These are phyloP conservation scores for Amylocystis lapponica DNA, from an alignment of 768 basidiomycete genomes.

Conservation along the genomic window DNA sequence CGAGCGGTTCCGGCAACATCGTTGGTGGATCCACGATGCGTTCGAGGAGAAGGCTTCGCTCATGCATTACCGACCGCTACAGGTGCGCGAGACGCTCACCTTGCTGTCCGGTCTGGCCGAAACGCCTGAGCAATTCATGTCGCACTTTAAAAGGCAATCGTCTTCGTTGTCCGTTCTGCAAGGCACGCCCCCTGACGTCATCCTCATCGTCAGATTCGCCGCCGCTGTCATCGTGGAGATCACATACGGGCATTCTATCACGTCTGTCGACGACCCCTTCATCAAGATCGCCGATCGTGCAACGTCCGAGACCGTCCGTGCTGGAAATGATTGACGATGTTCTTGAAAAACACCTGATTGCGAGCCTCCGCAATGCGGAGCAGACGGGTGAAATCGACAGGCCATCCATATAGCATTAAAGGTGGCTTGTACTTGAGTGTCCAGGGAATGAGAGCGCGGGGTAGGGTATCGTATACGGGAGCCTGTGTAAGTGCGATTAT, in stretches of 20 bases:
- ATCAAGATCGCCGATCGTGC: slow-evolving; percentile 11
- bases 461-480: no score
- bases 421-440: no score
- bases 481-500: no score
- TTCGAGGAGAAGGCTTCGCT: slow-evolving; percentile 10
- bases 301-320: slow-evolving; percentile 4
- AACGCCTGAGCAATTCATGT: slow-evolving; percentile 7
- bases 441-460: no score
- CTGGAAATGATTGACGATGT: no score
- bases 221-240: slow-evolving; percentile 12
- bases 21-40: slow-evolving; percentile 16
- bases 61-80: slow-evolving; percentile 10
- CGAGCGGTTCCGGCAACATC: slow-evolving; percentile 16
- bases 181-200: no score
- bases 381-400: no score
- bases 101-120: slow-evolving; percentile 8
- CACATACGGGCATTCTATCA: slow-evolving; percentile 10
- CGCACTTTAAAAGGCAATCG: slow-evolving; percentile 15
- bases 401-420: no score
- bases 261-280: slow-evolving; percentile 9
- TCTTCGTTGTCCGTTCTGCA: no score
- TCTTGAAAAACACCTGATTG: no score
- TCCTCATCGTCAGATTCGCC: slow-evolving; percentile 9
- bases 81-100: slow-evolving; percentile 11
- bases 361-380: no score